Base-by-base conservation (phyloP, 139 green algal genomes). In the Ostreobium quekettii region DNA sequence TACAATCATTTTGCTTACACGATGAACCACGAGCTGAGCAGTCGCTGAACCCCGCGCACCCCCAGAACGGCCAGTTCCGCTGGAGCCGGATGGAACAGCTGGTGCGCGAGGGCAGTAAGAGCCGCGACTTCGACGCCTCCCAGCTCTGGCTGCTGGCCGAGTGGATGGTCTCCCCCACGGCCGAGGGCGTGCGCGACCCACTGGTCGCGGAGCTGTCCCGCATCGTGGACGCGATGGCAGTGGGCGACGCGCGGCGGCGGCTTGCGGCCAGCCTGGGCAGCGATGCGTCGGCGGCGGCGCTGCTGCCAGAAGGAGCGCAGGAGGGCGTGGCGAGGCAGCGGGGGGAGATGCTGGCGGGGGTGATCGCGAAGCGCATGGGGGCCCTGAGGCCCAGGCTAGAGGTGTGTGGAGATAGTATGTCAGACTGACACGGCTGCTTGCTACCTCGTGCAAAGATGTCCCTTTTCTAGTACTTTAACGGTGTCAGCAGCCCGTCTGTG, bases 51-150 rank as follows among this genome's bases (percentile, higher is more conserved):
- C n/a, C n/a, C n/a, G n/a, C n/a, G n/a, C n/a, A n/a, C n/a, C n/a
- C n/a, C n/a, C 73, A 85, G 74, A 74, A 89, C 49, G 74, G 75
- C 4, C 39, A 76, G 42, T 81, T 89, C 30, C 74, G 85, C 4
- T 96, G 90, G 91, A 84, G 76, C 49, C 75, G 90, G n/a, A 58
- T 97, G 29, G 87, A 96, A 76, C 92, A 92, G 75, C 76, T 97
- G 68, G 59, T 95, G 64, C 68, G 78, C 3, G 84, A 96, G 76
- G 87, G 87, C 47, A 76, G 66, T 66, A 91, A 93, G 79, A 89
- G 77, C 66, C 38, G 70, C 2, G 85, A 87, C 77, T 96, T 88
- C 71, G 84, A 96, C 70, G 60, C 82, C 2, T 65, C 60, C 6
- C 86, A 95, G 82, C 74, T 96, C 11, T 97, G 91, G 91, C 77